A percentile compares a stretch with the other conserved stretches of the same genome.
Evolutionary conservation across 768 basidiomycete species (phyloP).

Genomic region (Pleurotus ostreatus): DNA sequence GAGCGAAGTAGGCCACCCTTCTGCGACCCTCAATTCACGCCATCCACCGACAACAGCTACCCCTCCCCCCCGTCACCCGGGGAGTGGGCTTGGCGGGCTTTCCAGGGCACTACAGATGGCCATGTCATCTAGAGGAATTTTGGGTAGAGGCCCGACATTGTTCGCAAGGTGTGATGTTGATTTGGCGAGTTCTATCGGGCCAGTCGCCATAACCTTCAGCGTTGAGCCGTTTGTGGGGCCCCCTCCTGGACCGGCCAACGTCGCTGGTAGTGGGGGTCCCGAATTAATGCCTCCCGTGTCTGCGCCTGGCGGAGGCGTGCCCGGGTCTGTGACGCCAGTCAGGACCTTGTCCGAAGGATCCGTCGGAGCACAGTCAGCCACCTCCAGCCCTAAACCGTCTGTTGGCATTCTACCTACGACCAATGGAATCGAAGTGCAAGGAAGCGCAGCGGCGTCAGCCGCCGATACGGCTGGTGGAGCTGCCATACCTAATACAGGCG

Average conservation of each 20-base stretch:
- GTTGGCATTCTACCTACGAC: too few relatives aligned
- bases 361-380: too few relatives aligned
- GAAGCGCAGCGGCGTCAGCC: too few relatives aligned
- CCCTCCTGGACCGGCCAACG: conserved; percentile 8
- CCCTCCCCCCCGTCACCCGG: conserved; percentile 16
- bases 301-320: too few relatives aligned
- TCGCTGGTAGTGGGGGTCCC: background rate
- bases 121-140: background rate
- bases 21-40: background rate
- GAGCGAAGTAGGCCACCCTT: conserved; percentile 4
- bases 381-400: too few relatives aligned
- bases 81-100: background rate
- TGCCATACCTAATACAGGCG: conserved; percentile 10
- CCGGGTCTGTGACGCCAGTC: too few relatives aligned
- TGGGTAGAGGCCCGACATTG: conserved; percentile 45
- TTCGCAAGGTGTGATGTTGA: conserved; percentile 57
- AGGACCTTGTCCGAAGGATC: too few relatives aligned
- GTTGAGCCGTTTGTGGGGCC: conserved; percentile 39
- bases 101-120: background rate
- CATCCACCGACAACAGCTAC: conserved; percentile 9
- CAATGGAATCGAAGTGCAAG: too few relatives aligned
- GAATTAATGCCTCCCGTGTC: too few relatives aligned
- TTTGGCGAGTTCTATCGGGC: conserved; percentile 41
- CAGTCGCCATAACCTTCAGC: conserved; percentile 60
- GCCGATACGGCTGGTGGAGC: too few relatives aligned